Base-by-base conservation (phyloP, 306 rosid genomes). In the Malus asiatica region DNA sequence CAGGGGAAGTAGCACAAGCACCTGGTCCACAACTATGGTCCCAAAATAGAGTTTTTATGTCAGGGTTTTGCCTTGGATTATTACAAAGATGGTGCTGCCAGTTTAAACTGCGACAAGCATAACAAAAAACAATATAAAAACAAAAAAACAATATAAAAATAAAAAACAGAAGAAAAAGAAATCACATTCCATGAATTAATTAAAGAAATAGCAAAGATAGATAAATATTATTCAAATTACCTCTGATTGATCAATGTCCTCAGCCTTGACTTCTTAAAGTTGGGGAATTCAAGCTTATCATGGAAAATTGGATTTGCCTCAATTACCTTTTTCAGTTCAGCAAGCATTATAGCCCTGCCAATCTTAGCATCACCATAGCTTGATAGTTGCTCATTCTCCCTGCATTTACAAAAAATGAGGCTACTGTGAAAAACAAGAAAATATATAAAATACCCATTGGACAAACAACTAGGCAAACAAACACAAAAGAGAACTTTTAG, bases 41-140 rank as follows among this genome's bases (percentile, higher is more conserved):
- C 77, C 84, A 90, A 80, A 92, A 92, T 68, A 92, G 89, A 25
- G 96, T 92, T 87, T 87, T 88, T 71, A 89, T 87, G 80, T 92
- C 96, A 48, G 97, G 93, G 86, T 83, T 87, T 61, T 91, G 86
- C 80, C 88, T 86, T 5, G 91, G 93, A 58, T 83, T 89, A 78
- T 84, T 87, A 83, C 97, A 92, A 48, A 88, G 93, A 70, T 87
- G 93, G 66, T 92, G 97, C 84, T 92, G 97, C 97, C 97, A 92
- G 81, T 89, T 88, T 82, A 92, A 81, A 87, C 97, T 92, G 88
- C 30, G 45, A 27, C 45, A 62, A 74, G 8, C 55, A 62, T 5
- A 61, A 42, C 25, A 74, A 40, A 40, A 40, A 40, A 40, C 44
- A 40, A 38, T 33, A 33, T 33, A 33, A 33, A 33, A 32, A 33